These are phyloP conservation scores for Ilex paraguariensis DNA, from an alignment of 305 asterid genomes.

Conservation along the genomic window DNA sequence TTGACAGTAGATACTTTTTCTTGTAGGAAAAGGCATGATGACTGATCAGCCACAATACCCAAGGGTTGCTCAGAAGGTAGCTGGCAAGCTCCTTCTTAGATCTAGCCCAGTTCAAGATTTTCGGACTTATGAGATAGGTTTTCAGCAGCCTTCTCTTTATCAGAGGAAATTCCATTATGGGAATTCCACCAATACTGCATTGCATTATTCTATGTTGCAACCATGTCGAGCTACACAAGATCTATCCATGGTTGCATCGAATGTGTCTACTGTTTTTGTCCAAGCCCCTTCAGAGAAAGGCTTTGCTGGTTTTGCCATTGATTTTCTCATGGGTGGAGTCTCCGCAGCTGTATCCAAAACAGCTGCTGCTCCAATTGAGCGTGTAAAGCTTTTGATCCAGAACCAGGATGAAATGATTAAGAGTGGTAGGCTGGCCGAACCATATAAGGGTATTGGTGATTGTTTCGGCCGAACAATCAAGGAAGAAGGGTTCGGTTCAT, in stretches of 20 bases:
- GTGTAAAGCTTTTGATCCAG: conserved; percentile 65
- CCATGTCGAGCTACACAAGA: conserved; percentile 27
- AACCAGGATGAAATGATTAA: conserved; percentile 75
- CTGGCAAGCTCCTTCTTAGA: conserved; percentile 27
- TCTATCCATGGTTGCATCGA: conserved; percentile 26
- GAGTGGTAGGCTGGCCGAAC: conserved; percentile 57
- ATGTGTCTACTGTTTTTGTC: conserved; percentile 42
- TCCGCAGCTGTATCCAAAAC: conserved; percentile 74
- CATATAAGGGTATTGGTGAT: conserved; percentile 54
- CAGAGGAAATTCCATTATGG: conserved; percentile 34
- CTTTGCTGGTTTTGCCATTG: conserved; percentile 40
- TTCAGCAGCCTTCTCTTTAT: conserved; percentile 16
- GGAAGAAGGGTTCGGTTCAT: conserved; percentile 53
- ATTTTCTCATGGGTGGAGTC: conserved; percentile 76
- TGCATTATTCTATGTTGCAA: conserved; percentile 24
- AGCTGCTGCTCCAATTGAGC: conserved; percentile 72
- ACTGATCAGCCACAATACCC: conserved; percentile 39
- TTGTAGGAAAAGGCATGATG: conserved; percentile 16
- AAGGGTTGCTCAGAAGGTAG: conserved; percentile 35
- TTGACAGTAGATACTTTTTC: no score
- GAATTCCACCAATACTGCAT: conserved; percentile 34
- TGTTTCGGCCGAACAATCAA: conserved; percentile 50
- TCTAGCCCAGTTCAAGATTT: conserved; percentile 21
- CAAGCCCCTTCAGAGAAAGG: conserved; percentile 66
- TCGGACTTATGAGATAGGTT: conserved; percentile 16